A percentile compares a stretch with the other conserved stretches of the same genome.
These are phyloP conservation scores for Medicago arabica DNA, from an alignment of 306 rosid genomes.

Conservation along the genomic window DNA sequence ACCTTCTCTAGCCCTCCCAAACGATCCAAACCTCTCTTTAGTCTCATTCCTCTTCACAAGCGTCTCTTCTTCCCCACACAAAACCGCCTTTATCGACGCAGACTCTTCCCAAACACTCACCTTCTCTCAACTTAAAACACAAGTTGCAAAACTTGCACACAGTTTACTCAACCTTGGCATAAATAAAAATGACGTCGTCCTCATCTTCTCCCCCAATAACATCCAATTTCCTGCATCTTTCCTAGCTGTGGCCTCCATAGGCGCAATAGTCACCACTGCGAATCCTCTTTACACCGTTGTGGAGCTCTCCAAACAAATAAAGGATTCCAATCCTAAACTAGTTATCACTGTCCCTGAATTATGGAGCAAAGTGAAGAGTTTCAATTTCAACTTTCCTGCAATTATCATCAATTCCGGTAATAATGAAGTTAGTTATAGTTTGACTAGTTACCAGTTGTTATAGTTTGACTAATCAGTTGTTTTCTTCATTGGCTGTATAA, in stretches of 20 bases:
- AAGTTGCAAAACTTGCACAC: conserved; percentile 57
- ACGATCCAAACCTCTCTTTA: conserved; percentile 56
- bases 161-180: conserved; percentile 61
- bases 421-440: no score
- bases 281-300: conserved; percentile 65
- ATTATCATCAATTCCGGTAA: conserved; percentile 47
- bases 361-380: conserved; percentile 59
- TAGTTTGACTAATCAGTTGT: no score
- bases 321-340: conserved; percentile 74
- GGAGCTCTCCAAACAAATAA: conserved; percentile 70
- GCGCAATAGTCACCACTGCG: conserved; percentile 71
- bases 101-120: conserved; percentile 57
- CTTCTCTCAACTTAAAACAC: conserved; percentile 59
- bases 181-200: conserved; percentile 68
- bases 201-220: conserved; percentile 64
- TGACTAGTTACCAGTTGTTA: no score
- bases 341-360: conserved; percentile 63
- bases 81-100: conserved; percentile 70
- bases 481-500: no score
- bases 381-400: conserved; percentile 57
- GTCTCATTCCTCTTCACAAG: conserved; percentile 68
- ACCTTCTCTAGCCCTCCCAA: conserved; percentile 61
- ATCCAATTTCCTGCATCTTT: conserved; percentile 68
- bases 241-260: conserved; percentile 59
- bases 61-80: conserved; percentile 52